Evolutionary conservation across 1,139 yeast genomes (phyloP), one percentile per base, ranked within the genome.

Genomic region (Hansenula lynferdii): DNA sequence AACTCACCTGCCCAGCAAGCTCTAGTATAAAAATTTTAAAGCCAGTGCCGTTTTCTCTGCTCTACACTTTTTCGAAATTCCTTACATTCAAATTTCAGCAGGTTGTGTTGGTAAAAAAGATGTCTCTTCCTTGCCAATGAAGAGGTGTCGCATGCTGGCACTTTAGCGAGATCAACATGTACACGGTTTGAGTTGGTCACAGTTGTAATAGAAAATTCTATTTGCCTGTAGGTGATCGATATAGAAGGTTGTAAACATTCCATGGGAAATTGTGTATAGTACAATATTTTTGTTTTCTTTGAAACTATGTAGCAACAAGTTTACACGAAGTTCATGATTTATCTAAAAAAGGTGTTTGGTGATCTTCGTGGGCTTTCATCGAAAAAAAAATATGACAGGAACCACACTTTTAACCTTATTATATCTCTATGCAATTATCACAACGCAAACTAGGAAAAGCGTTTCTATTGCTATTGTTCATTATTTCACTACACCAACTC

Each of bases 111-210:
- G 25, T 23, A 31, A 31, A n/a, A 6, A 5, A 10, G 22, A 4
- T 8, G 26, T 10, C 11, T 9, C 14, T 20, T 28, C 23, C 20
- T 18, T 19, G 16, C 20, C 22, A 4, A 19, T 28, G 20, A 10
- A 23, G 20, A 25, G 34, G 25, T 28, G 35, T 22, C 36, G 30
- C 14, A 19, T 18, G 18, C 34, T 36, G 37, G 40, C 28, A 28
- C n/a, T 34, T 33, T 37, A 47, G 54, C 53, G 35, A 51, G 56
- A 51, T 22, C 14, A 34, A 41, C 37, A 6, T 26, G 47, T 48
- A 53, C 57, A 53, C 56, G 46, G 57, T 53, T 53, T 53, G 57
- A 53, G 56, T 53, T 53, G 33, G 53, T 32, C 53, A 49, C 54
- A 47, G 44, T 43, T 39, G 28, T 19, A 18, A 42, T 28, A 14